phyloP scores from a whole-genome alignment of 192 early-diverging fungal genomes.

The Linderina pennispora region DNA sequence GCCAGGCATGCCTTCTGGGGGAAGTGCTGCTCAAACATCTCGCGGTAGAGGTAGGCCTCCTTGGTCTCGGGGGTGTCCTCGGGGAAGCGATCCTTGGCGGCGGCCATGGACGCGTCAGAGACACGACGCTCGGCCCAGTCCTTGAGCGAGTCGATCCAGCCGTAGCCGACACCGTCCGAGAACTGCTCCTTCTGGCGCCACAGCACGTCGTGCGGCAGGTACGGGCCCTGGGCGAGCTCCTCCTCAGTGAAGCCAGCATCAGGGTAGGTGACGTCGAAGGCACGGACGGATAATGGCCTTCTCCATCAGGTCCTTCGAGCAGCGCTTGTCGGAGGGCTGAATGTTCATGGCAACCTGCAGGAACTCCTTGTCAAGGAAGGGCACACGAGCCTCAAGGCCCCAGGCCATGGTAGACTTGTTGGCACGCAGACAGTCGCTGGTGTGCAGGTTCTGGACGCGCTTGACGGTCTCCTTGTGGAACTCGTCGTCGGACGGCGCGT shows the following conservation, averaged over 20 bases:
- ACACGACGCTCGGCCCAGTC: slow-evolving; percentile 60
- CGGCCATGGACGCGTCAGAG: slow-evolving; percentile 71
- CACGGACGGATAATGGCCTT: slow-evolving; percentile 93
- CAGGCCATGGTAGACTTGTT: slow-evolving; percentile 99
- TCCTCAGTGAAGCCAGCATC: slow-evolving; percentile 49
- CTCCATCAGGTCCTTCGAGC: slow-evolving; percentile 73
- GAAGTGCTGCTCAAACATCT: slow-evolving; percentile 90
- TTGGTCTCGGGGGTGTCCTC: slow-evolving; percentile 91
- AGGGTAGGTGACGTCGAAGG: slow-evolving; percentile 82
- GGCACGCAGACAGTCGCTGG: slow-evolving; percentile 92
- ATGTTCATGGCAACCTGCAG: slow-evolving; percentile 89
- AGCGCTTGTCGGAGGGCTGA: slow-evolving; percentile 78
- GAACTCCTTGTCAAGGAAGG: slow-evolving; percentile 93
- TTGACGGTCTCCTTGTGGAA: slow-evolving; percentile 89
- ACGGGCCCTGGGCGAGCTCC: slow-evolving; percentile 56
- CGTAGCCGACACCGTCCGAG: slow-evolving; percentile 96
- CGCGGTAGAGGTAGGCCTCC: slow-evolving; percentile 94
- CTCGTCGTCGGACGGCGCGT: slow-evolving; percentile 69
- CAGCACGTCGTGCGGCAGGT: slow-evolving; percentile 82
- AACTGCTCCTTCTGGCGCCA: slow-evolving; percentile 99
- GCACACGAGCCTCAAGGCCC: slow-evolving; percentile 98
- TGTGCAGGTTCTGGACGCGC: slow-evolving; percentile 96
- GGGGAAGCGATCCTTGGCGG: slow-evolving; percentile 64
- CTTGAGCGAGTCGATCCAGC: slow-evolving; percentile 97
- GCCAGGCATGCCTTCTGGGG: slow-evolving; percentile 85